These are phyloP conservation scores for Colletotrichum tofieldiae DNA, from an alignment of 2,329 filamentous ascomycete genomes.

Conservation along the genomic window DNA sequence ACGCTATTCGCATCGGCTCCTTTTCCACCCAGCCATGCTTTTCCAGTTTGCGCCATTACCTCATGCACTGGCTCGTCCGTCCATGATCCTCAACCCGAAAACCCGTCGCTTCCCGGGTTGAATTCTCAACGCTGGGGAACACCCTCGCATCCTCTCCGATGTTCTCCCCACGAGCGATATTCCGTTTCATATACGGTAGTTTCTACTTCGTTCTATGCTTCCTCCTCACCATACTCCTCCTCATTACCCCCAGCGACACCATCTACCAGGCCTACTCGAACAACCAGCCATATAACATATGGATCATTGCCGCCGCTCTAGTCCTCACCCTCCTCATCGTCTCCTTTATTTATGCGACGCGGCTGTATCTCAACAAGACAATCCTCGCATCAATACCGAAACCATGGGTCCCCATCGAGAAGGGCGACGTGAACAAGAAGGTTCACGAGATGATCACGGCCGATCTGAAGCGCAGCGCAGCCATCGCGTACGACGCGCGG, in stretches of 20 bases:
- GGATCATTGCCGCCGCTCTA: constrained; percentile 85
- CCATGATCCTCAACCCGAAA: constrained; percentile 37
- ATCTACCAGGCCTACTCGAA: constrained; percentile 83
- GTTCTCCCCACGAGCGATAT: constrained; percentile 69
- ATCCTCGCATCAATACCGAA: constrained; percentile 89
- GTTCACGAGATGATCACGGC: constrained; percentile 84
- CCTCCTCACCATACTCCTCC: constrained; percentile 79
- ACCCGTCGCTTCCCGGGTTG: constrained; percentile 44
- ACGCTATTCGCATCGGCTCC: constrained; percentile 18
- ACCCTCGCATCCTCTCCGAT: constrained; percentile 48
- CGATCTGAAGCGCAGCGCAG: constrained; percentile 82
- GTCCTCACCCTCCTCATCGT: constrained; percentile 80
- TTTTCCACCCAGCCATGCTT: constrained; percentile 43
- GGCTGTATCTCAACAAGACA: constrained; percentile 89
- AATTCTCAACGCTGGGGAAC: constrained; percentile 40
- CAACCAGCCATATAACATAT: constrained; percentile 82
- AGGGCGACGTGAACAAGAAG: constrained; percentile 82
- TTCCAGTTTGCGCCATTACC: constrained; percentile 46
- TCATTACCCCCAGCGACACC: constrained; percentile 85
- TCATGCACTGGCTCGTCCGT: constrained; percentile 41
- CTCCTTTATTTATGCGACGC: constrained; percentile 82
- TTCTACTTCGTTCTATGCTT: constrained; percentile 84
- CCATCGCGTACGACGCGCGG: constrained; percentile 83
- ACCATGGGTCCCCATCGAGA: constrained; percentile 87
- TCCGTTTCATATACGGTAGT: constrained; percentile 85